Conservation (phyloP, 352 stramenopile genomes). For the Phytophthora citrophthora region DNA sequence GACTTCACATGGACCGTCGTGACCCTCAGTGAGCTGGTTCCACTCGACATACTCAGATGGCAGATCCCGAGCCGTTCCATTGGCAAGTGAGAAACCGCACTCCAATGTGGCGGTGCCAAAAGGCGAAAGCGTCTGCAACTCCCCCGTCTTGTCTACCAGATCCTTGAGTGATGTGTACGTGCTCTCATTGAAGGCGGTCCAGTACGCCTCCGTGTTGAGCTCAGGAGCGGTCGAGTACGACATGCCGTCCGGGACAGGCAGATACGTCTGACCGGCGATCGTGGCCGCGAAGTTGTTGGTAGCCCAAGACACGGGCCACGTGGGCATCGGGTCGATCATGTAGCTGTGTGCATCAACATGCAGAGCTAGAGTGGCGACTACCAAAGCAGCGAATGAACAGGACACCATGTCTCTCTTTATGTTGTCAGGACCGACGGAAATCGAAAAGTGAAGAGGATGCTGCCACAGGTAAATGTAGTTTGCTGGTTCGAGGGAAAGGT, state of each 20-base stretch:
- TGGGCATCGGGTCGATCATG: constrained; percentile 39
- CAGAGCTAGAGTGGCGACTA: constrained; percentile 14
- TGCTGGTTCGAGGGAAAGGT: constrained; percentile 25
- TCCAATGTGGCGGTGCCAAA: constrained; percentile 40
- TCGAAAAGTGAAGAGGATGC: constrained; percentile 21
- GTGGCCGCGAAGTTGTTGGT: constrained; percentile 36
- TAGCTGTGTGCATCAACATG: constrained; percentile 39
- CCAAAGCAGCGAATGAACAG: constrained; percentile 17
- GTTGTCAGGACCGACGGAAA: constrained; percentile 15
- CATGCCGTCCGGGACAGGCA: constrained; percentile 31
- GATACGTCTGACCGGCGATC: constrained; percentile 25
- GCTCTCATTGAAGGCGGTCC: constrained; percentile 43
- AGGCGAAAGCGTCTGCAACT: constrained; percentile 30
- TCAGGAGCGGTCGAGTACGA: constrained; percentile 30
- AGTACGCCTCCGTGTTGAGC: constrained; percentile 41
- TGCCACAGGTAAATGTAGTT: constrained; percentile 1
- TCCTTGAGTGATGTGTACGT: constrained; percentile 56
- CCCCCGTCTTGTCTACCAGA: constrained; percentile 30
- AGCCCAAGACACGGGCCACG: constrained; percentile 35
- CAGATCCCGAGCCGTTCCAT: constrained; percentile 40
- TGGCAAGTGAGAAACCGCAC: constrained; percentile 41
- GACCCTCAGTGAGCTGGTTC: constrained; percentile 25
- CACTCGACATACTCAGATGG: constrained; percentile 37
- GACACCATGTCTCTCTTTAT: constrained; percentile 20
- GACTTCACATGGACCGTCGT: constrained; percentile 60